Percentiles rank a stretch among this genome's conserved stretches.
These are phyloP conservation scores for Flaveria floridana DNA, from an alignment of 140 eudicot genomes.

Conservation along the genomic window DNA sequence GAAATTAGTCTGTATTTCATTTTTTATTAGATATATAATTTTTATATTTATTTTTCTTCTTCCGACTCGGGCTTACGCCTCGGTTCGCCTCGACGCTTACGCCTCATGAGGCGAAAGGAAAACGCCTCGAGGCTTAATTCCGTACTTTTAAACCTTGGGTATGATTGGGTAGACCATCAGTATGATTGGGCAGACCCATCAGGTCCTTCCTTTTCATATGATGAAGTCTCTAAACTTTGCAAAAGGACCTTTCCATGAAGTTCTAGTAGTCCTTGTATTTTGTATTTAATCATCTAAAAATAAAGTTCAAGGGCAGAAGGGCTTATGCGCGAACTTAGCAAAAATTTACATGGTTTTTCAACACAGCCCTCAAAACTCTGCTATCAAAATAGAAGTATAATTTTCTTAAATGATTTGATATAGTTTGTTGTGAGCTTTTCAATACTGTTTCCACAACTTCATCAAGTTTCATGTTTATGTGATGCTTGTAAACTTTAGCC, in stretches of 20 bases:
- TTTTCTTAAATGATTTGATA: background rate
- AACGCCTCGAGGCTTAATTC: no score
- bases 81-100: constrained; percentile 28
- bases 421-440: background rate
- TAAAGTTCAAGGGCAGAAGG: background rate
- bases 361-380: background rate
- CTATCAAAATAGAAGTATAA: background rate
- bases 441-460: background rate
- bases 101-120: constrained; percentile 12
- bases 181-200: background rate
- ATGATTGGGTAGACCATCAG: no score
- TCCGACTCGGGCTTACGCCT: background rate
- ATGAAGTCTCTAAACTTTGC: background rate
- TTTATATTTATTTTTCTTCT: no score
- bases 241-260: no score
- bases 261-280: background rate
- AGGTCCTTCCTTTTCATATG: background rate
- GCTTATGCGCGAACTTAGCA: background rate
- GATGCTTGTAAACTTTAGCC: background rate
- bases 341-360: background rate
- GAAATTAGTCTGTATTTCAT: no score
- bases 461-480: background rate
- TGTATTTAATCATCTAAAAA: background rate
- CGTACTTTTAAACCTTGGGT: no score
- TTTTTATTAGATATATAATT: no score